Conservation (phyloP, 2,329 filamentous ascomycete species). For the Ophiostoma himal-ulmi region DNA sequence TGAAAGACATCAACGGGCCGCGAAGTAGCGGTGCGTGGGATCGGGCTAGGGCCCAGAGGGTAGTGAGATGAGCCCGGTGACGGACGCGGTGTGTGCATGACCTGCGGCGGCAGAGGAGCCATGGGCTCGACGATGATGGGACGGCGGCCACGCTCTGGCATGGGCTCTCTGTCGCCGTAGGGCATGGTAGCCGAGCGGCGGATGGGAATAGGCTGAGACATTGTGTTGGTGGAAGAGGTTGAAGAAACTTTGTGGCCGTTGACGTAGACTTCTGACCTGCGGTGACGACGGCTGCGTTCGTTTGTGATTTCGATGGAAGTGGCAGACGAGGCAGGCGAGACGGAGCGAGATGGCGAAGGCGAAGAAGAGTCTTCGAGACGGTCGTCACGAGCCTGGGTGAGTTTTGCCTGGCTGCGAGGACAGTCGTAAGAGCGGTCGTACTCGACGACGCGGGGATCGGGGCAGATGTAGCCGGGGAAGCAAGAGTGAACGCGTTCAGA, state of each 20-base stretch:
- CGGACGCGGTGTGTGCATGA: conserved; percentile 11
- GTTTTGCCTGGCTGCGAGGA: conserved; percentile 21
- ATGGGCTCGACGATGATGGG: conserved; percentile 27
- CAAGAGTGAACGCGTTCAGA: conserved; percentile 33
- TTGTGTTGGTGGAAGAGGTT: conserved; percentile 19
- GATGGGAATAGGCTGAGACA: conserved; percentile 27
- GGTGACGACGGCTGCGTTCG: conserved; percentile 25
- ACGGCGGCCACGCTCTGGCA: conserved; percentile 26
- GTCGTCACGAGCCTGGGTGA: conserved; percentile 12
- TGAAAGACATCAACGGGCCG: conserved; percentile 13
- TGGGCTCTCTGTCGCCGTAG: conserved; percentile 25
- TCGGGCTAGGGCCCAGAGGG: conserved; percentile 7
- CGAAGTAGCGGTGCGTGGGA: not conserved
- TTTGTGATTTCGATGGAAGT: conserved; percentile 12
- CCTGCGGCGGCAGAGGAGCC: conserved; percentile 21
- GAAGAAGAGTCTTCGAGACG: not conserved
- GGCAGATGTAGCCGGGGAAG: conserved; percentile 30
- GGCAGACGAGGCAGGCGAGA: conserved; percentile 18
- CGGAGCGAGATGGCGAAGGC: not conserved
- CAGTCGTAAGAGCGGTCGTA: conserved; percentile 21
- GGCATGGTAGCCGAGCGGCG: conserved; percentile 30
- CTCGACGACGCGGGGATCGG: conserved; percentile 27
- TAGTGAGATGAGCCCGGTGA: not conserved
- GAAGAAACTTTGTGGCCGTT: conserved; percentile 26
- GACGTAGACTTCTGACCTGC: conserved; percentile 29